phyloP scores from a whole-genome alignment of 306 rosid genomes.

The Trifolium fragiferum region DNA sequence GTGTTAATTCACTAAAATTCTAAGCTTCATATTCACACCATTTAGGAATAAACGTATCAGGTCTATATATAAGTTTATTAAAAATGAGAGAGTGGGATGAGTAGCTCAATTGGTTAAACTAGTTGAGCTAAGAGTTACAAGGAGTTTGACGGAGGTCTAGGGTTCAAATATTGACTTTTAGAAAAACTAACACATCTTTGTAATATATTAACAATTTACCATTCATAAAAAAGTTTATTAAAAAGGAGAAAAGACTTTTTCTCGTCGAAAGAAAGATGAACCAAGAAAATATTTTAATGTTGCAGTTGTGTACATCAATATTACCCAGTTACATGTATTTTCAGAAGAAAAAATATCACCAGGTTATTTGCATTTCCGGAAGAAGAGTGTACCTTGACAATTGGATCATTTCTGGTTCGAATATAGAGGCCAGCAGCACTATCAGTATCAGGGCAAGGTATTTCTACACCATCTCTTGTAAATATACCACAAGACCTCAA shows the following conservation, averaged over 20 bases:
- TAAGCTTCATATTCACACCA: constrained; percentile 21
- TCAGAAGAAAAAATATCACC: constrained; percentile 34
- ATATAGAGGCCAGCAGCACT: constrained; percentile 84
- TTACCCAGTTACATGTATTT: constrained; percentile 35
- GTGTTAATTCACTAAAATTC: constrained; percentile 18
- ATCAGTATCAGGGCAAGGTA: constrained; percentile 92
- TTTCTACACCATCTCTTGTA: constrained; percentile 71
- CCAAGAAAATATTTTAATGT: constrained; percentile 29
- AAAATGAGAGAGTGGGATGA: too few relatives aligned
- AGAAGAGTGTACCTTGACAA: constrained; percentile 72
- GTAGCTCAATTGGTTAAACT: too few relatives aligned
- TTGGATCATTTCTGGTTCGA: constrained; percentile 73
- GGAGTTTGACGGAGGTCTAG: too few relatives aligned
- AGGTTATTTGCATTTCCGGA: constrained; percentile 37
- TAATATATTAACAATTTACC: too few relatives aligned
- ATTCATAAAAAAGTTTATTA: too few relatives aligned
- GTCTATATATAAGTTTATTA: too few relatives aligned
- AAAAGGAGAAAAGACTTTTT: too few relatives aligned
- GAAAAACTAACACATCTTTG: too few relatives aligned
- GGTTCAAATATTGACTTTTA: too few relatives aligned
- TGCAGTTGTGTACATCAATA: constrained; percentile 6
- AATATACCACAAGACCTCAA: constrained; percentile 78
- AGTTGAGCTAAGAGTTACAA: too few relatives aligned
- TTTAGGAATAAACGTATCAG: neutral
- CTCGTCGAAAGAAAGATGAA: too few relatives aligned